Evolutionary conservation across 164 flowering plant genomes (phyloP).

Genomic region (Kingdonia uniflora): DNA sequence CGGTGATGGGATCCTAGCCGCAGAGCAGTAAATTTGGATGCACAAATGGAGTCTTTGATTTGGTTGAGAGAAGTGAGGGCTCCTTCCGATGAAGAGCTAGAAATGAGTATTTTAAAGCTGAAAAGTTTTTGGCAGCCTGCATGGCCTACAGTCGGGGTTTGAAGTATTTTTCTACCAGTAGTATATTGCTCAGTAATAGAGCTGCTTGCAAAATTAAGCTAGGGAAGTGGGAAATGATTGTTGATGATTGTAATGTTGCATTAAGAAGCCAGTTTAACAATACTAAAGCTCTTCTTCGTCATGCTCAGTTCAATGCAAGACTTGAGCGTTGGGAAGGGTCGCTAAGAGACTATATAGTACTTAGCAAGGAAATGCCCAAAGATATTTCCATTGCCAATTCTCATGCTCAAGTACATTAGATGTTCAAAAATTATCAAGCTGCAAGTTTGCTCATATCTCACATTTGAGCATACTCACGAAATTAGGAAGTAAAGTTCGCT

Average conservation of each 20-base stretch:
- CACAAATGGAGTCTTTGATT: slow-evolving; percentile 36
- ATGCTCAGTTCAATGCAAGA: slow-evolving; percentile 61
- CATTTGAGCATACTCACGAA: no score
- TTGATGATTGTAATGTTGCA: no score
- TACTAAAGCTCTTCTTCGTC: slow-evolving; percentile 54
- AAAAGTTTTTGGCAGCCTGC: slow-evolving; percentile 44
- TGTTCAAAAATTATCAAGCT: slow-evolving; percentile 6
- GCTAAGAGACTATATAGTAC: no score
- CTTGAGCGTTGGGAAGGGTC: no score
- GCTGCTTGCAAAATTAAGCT: no score
- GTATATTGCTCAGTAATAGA: no score
- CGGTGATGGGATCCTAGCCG: no score
- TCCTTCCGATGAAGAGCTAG: slow-evolving; percentile 41
- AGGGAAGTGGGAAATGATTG: no score
- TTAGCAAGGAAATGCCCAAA: no score
- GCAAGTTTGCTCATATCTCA: background rate
- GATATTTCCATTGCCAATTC: slow-evolving; percentile 9
- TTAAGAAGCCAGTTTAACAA: slow-evolving; percentile 45
- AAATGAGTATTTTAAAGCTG: slow-evolving; percentile 48
- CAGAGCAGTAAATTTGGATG: slow-evolving; percentile 44
- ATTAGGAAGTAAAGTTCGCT: no score
- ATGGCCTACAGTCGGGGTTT: no score
- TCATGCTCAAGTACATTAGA: slow-evolving; percentile 10
- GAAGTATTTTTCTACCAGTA: no score
- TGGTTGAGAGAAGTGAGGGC: slow-evolving; percentile 36